A percentile compares a stretch with the other conserved stretches of the same genome.
Conservation (phyloP, 305 asterid species). For the Ilex paraguariensis region DNA sequence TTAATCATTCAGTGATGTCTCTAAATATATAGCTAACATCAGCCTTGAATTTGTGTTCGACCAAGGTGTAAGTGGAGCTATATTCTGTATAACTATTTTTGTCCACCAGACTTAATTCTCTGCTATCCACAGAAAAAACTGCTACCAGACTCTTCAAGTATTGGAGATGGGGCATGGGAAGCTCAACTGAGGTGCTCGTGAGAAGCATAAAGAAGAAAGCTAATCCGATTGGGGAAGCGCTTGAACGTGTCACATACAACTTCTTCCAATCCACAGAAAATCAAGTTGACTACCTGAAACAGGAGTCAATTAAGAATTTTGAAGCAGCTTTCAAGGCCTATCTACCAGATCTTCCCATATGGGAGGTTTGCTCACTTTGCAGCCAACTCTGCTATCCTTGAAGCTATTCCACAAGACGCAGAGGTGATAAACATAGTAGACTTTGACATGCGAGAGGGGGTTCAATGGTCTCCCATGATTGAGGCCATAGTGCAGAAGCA, state of each 20-base stretch:
- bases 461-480: slow-evolving; percentile 51
- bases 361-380: slow-evolving; percentile 44
- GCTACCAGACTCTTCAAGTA: slow-evolving; percentile 20
- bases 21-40: too few species aligned
- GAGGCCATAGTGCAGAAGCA: slow-evolving; percentile 37
- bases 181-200: slow-evolving; percentile 38
- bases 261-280: slow-evolving; percentile 35
- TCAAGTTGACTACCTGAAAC: slow-evolving; percentile 36
- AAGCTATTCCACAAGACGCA: slow-evolving; percentile 30
- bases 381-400: slow-evolving; percentile 40
- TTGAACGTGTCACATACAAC: slow-evolving; percentile 51
- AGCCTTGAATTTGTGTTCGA: too few species aligned
- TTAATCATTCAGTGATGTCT: too few species aligned
- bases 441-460: slow-evolving; percentile 41
- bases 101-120: too few species aligned
- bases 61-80: too few species aligned
- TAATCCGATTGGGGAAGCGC: slow-evolving; percentile 38
- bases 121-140: too few species aligned
- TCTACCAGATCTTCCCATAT: slow-evolving; percentile 37
- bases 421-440: slow-evolving; percentile 27
- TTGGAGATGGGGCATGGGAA: slow-evolving; percentile 42
- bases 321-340: slow-evolving; percentile 42
- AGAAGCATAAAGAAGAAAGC: slow-evolving; percentile 34
- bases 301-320: slow-evolving; percentile 46
- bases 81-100: too few species aligned